These are phyloP conservation scores for Saccharum spontaneum DNA, from an alignment of 176 grass and related monocot genomes.

Conservation along the genomic window DNA sequence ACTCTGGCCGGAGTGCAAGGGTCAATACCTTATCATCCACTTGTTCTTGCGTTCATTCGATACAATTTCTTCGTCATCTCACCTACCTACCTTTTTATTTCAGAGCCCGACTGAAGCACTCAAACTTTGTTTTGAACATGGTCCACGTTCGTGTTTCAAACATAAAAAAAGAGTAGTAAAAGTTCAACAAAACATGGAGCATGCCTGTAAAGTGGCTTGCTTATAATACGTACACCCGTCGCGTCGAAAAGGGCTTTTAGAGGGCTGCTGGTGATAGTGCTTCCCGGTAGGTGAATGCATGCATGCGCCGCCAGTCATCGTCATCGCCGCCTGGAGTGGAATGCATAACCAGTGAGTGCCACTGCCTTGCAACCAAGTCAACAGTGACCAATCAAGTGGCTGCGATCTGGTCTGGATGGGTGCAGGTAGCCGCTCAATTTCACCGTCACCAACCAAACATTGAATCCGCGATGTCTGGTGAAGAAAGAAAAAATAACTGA, in stretches of 20 bases:
- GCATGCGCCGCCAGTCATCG: neutral
- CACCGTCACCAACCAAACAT: conserved; percentile 23
- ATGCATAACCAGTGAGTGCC: neutral
- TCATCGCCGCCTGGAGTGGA: neutral
- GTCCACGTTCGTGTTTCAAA: neutral
- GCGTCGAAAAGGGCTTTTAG: neutral
- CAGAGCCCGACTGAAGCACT: neutral
- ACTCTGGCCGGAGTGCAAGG: neutral
- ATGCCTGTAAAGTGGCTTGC: neutral
- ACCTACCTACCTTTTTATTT: neutral
- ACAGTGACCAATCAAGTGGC: neutral
- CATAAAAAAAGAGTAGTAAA: neutral
- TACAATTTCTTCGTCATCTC: neutral
- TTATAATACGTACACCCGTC: neutral
- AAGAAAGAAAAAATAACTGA: neutral
- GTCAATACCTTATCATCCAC: neutral
- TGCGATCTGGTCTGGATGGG: neutral
- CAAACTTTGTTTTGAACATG: neutral
- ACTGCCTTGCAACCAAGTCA: neutral
- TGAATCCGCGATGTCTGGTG: neutral
- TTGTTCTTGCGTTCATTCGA: neutral
- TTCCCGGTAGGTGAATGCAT: conserved; percentile 10
- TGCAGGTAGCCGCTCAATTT: neutral
- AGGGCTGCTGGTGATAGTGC: neutral
- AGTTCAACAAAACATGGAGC: neutral